phyloP scores from a whole-genome alignment of 2,329 filamentous ascomycete genomes.

The Apiospora phragmitis region DNA sequence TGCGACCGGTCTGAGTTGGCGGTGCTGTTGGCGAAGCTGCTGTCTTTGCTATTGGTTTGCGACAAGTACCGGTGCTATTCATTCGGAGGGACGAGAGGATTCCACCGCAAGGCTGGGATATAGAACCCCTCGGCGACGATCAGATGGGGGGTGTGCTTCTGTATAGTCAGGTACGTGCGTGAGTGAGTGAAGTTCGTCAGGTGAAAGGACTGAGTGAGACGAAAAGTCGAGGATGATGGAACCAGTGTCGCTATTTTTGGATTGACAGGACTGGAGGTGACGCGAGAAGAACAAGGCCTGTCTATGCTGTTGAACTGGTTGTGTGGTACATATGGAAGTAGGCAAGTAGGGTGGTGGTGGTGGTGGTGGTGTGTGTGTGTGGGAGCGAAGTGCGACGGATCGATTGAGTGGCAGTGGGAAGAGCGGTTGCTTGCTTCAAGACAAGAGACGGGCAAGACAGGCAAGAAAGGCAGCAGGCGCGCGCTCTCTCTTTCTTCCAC shows the following conservation, averaged over 20 bases:
- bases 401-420: not conserved
- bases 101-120: not conserved
- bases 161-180: not conserved
- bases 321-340: not conserved
- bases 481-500: not conserved
- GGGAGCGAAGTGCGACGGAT: not conserved
- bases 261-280: not conserved
- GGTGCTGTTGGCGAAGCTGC: not conserved
- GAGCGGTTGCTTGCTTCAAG: not conserved
- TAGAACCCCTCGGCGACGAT: not conserved
- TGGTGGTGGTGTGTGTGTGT: too few relatives aligned
- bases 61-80: not conserved
- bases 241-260: constrained; percentile 6
- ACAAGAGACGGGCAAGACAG: not conserved
- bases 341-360: not conserved
- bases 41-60: not conserved
- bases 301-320: not conserved
- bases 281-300: not conserved
- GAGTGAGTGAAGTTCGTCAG: constrained; percentile 1
- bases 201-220: constrained; percentile 1
- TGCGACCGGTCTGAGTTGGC: not conserved
- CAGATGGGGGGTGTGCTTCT: not conserved
- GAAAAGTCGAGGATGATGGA: not conserved
- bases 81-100: not conserved
- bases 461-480: not conserved